A percentile compares a stretch with the other conserved stretches of the same genome.
These are phyloP conservation scores for Pseudopithomyces chartarum DNA, from an alignment of 2,329 filamentous ascomycete genomes.

Conservation along the genomic window DNA sequence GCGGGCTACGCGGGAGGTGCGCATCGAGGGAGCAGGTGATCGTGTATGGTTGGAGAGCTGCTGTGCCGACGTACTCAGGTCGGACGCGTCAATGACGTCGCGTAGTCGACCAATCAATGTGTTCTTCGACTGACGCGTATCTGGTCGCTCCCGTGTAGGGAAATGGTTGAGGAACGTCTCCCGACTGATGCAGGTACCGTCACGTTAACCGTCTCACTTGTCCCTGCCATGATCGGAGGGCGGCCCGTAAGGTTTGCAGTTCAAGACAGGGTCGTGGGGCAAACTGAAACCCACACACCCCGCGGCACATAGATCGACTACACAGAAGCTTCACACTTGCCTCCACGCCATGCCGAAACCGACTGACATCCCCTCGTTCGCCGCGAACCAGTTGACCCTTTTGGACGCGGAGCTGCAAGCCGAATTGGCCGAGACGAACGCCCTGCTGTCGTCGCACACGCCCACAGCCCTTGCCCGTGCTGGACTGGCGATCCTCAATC, in stretches of 20 bases:
- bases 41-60: background rate
- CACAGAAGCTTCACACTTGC: background rate
- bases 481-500: constrained; percentile 78
- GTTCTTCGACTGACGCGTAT: background rate
- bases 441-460: constrained; percentile 69
- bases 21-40: constrained; percentile 27
- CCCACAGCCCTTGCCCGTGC: constrained; percentile 73
- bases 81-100: background rate
- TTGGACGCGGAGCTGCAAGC: constrained; percentile 72
- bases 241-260: background rate
- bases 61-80: background rate
- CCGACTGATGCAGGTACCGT: constrained; percentile 19
- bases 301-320: background rate
- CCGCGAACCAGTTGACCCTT: constrained; percentile 70
- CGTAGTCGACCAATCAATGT: constrained; percentile 11
- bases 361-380: constrained; percentile 69
- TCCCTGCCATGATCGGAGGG: constrained; percentile 19
- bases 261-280: background rate
- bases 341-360: constrained; percentile 28
- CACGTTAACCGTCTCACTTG: constrained; percentile 14
- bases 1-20: constrained; percentile 45
- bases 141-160: background rate
- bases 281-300: constrained; percentile 7
- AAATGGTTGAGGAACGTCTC: too few relatives aligned
- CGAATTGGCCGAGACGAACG: constrained; percentile 72